Conservation (phyloP, 192 early-diverging fungal genomes). For the Chytriomyces confervae region DNA sequence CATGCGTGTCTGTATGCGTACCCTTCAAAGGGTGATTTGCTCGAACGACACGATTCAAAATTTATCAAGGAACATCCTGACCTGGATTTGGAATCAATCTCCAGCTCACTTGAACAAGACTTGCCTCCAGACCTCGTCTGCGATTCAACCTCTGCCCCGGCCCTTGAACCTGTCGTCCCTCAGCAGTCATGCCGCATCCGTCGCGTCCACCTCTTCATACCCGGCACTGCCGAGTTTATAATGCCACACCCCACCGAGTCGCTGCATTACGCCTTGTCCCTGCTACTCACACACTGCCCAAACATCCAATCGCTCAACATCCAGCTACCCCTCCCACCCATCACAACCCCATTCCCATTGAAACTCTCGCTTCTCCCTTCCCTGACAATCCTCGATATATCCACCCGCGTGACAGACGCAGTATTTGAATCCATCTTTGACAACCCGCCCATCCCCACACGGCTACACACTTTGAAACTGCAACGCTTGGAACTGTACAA, state of each 20-base stretch:
- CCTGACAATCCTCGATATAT: slow-evolving; percentile 17
- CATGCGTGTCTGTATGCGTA: slow-evolving; percentile 16
- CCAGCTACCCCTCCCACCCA: slow-evolving; percentile 30
- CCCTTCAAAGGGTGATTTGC: too few relatives aligned
- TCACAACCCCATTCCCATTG: background rate
- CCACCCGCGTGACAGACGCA: slow-evolving; percentile 14
- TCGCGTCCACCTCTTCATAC: slow-evolving; percentile 12
- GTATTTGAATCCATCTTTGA: background rate
- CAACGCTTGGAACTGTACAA: background rate
- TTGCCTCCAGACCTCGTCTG: background rate
- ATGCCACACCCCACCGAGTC: slow-evolving; percentile 4
- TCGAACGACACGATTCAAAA: slow-evolving; percentile 11
- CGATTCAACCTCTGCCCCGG: background rate
- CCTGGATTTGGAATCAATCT: background rate
- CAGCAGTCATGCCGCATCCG: background rate
- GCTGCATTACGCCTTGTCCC: slow-evolving; percentile 30
- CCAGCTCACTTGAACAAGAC: background rate
- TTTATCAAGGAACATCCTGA: background rate
- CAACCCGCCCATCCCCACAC: background rate
- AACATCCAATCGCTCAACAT: slow-evolving; percentile 26
- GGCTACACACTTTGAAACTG: too few relatives aligned
- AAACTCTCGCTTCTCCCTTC: background rate
- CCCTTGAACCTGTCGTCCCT: background rate
- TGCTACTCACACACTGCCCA: slow-evolving; percentile 35
- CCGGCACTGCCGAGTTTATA: background rate